A percentile compares a stretch with the other conserved stretches of the same genome.
These are phyloP conservation scores for Leishmania major DNA, from an alignment of 208 protist species.

Conservation along the genomic window DNA sequence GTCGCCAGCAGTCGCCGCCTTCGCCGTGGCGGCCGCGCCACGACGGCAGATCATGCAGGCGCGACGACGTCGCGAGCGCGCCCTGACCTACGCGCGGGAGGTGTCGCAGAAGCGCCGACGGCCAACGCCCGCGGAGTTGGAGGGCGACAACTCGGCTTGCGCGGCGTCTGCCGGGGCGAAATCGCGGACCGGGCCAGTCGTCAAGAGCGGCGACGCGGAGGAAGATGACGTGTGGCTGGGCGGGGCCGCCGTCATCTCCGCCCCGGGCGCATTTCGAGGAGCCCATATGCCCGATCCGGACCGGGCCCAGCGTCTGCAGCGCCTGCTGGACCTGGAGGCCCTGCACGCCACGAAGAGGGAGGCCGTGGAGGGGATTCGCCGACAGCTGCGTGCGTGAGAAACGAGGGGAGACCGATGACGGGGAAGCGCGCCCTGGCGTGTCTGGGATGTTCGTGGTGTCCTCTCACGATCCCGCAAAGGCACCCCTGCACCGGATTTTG, in stretches of 20 bases:
- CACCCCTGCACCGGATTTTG: background rate
- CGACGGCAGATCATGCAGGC: slow-evolving; percentile 45
- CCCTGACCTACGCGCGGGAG: slow-evolving; percentile 59
- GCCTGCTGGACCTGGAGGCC: slow-evolving; percentile 61
- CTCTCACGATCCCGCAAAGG: background rate
- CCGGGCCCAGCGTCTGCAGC: slow-evolving; percentile 32
- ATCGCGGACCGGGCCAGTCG: background rate
- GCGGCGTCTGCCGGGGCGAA: background rate
- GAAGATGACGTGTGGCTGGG: background rate
- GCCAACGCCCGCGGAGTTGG: background rate
- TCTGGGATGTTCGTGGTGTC: background rate
- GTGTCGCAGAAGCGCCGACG: slow-evolving; percentile 19
- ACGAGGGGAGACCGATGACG: background rate
- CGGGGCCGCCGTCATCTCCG: background rate
- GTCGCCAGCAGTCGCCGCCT: slow-evolving; percentile 4
- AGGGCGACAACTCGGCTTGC: too few relatives aligned
- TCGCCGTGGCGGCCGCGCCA: slow-evolving; percentile 33
- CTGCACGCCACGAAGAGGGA: slow-evolving; percentile 54
- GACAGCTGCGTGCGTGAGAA: slow-evolving; percentile 37
- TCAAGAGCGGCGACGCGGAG: slow-evolving; percentile 3
- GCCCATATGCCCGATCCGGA: slow-evolving; percentile 17
- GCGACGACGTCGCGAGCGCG: slow-evolving; percentile 51
- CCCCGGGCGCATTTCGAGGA: background rate
- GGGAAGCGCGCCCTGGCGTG: background rate
- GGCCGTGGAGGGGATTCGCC: slow-evolving; percentile 53